These are phyloP conservation scores for Spergularia bocconei DNA, from an alignment of 148 eudicot species.

Conservation along the genomic window DNA sequence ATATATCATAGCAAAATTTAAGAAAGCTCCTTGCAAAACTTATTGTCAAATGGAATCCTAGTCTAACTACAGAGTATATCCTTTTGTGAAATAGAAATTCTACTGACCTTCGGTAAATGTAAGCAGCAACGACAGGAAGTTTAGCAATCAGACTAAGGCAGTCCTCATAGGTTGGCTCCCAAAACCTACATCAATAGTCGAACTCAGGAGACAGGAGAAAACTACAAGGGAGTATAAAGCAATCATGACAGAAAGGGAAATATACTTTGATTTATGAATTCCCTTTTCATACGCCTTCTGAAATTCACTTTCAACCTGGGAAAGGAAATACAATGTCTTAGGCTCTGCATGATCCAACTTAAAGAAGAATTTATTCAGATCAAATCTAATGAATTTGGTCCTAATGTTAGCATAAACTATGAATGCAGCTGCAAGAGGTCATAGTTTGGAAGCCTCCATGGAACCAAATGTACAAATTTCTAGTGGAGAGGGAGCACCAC, in stretches of 20 bases:
- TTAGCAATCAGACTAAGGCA: slow-evolving; percentile 91
- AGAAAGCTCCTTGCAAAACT: no score
- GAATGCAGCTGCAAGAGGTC: no score
- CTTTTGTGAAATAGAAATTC: neutral
- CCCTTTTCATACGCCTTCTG: slow-evolving; percentile 98
- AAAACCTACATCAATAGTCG: slow-evolving; percentile 53
- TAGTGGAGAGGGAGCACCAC: no score
- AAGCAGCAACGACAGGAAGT: slow-evolving; percentile 84
- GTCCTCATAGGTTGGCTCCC: slow-evolving; percentile 99
- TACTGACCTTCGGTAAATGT: slow-evolving; percentile 86
- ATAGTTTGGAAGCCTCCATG: no score
- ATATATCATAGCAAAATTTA: no score
- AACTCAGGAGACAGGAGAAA: slow-evolving; percentile 20
- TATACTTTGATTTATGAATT: slow-evolving; percentile 84
- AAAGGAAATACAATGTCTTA: neutral
- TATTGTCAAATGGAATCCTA: neutral
- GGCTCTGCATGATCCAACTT: neutral
- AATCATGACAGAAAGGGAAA: slow-evolving; percentile 6
- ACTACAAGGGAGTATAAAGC: neutral
- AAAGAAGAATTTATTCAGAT: no score
- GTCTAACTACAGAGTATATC: no score
- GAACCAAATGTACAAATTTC: no score
- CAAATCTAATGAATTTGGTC: no score
- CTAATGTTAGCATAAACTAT: no score
- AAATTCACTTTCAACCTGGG: slow-evolving; percentile 91